Percentiles rank a stretch among this genome's conserved stretches.
phyloP scores from a whole-genome alignment of 306 rosid genomes.

The Arachis stenosperma region DNA sequence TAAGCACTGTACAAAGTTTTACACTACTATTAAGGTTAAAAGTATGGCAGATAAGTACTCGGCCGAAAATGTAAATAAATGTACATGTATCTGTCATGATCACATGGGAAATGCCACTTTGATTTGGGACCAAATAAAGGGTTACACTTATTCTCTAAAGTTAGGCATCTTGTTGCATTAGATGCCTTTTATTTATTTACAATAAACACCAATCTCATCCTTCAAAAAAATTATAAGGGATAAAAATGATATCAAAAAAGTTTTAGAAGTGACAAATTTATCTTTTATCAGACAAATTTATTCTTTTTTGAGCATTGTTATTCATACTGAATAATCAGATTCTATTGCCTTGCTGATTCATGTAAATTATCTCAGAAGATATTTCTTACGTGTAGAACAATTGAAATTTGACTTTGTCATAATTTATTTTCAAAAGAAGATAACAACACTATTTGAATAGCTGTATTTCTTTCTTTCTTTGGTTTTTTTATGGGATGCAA shows the following conservation, averaged over 20 bases:
- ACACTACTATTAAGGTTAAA: too few species aligned
- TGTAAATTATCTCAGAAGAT: not conserved
- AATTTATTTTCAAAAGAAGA: not conserved
- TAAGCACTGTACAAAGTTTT: too few species aligned
- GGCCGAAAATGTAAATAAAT: not conserved
- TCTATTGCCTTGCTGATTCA: constrained; percentile 1
- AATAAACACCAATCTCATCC: too few species aligned
- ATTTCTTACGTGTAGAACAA: constrained; percentile 24
- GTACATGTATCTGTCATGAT: not conserved
- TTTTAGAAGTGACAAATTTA: too few species aligned
- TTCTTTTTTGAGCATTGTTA: not conserved
- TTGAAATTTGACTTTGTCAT: constrained; percentile 7
- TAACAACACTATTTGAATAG: not conserved
- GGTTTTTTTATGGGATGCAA: not conserved
- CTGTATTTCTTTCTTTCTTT: not conserved
- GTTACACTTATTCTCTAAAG: not conserved
- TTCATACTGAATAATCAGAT: constrained; percentile 4
- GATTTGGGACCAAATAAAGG: not conserved
- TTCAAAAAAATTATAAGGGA: too few species aligned
- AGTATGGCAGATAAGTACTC: not conserved
- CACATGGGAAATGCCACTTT: constrained; percentile 1
- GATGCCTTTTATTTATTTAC: not conserved
- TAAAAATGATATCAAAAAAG: too few species aligned
- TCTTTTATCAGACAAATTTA: too few species aligned
- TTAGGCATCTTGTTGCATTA: not conserved